Base-by-base conservation (phyloP, 331 rosid genomes). In the Quercus lobata region DNA sequence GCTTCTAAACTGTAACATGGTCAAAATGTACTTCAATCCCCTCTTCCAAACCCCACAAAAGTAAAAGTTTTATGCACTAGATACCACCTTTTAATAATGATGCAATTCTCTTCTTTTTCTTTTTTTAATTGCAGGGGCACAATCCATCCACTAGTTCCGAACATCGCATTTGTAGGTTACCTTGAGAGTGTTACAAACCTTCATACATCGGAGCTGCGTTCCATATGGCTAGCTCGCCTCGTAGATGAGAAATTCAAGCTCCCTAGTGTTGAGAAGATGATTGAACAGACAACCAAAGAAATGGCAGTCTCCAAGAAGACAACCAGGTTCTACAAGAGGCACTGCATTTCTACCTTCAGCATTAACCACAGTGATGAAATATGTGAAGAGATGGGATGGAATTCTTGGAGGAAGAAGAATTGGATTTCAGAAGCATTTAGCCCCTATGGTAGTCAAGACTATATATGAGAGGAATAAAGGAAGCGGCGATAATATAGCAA, bases 141-240 rank as follows among this genome's bases (percentile, higher is more conserved):
- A 5, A 91, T 92, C 32, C 92, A 92, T 85, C 93, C 93, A 56
- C 57, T 90, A 85, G 88, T 92, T 84, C 97, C 96, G 21, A 92
- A 88, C 90, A 91, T 92, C 88, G 96, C 92, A 27, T 91, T 92
- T 80, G 85, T 91, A 41, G 97, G 97, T 21, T 89, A 86, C 17
- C 62, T 92, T 2, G 94, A 92, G 84, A 92, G 96, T 3, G 70
- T 89, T 73, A 56, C 97, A 18, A 91, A 89, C 79, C 96, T 92
- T 58, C 96, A 89, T 77, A 58, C 96, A 0, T 82, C 96, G 0
- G 97, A 92, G 83, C 44, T 92, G 71, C 92, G 94, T 3, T 88
- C 91, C 72, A 85, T 91, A 76, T 92, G 97, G 96, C 89, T 92
- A 25, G 83, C 90, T 73, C 82, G 84, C 2, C 74, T 92, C 2